Evolutionary conservation across 768 basidiomycete species (phyloP).

Genomic region (Auriscalpium vulgare): DNA sequence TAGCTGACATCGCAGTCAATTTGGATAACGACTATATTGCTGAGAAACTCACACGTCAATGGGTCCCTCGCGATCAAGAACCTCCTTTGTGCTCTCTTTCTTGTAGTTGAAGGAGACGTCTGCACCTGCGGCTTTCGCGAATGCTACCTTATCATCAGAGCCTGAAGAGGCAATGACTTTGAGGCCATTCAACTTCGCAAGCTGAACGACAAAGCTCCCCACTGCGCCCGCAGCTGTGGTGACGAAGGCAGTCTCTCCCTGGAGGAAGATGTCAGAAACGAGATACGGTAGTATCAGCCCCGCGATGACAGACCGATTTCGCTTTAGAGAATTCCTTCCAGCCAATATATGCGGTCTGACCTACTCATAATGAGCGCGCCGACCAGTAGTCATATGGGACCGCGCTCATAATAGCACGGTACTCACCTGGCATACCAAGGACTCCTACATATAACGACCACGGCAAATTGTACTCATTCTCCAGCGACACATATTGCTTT

Average conservation of each 20-base stretch:
- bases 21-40: not conserved
- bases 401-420: not conserved
- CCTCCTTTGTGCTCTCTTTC: conserved; percentile 40
- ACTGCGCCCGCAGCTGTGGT: conserved; percentile 31
- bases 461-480: conserved; percentile 37
- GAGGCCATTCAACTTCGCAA: conserved; percentile 35
- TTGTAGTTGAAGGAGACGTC: conserved; percentile 75
- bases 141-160: conserved; percentile 64
- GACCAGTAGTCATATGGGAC: not conserved
- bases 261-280: not conserved
- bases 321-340: conserved; percentile 36
- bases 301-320: conserved; percentile 28
- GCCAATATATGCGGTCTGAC: conserved; percentile 26
- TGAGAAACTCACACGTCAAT: conserved; percentile 37
- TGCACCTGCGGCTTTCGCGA: conserved; percentile 50
- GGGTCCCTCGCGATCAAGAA: conserved; percentile 49
- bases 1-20: not conserved
- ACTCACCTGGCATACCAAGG: conserved; percentile 33
- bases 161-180: conserved; percentile 70
- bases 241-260: conserved; percentile 46
- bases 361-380: conserved; percentile 8
- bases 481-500: conserved; percentile 20
- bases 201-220: conserved; percentile 28
- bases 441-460: conserved; percentile 44
- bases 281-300: not conserved